Base-by-base conservation (phyloP, 2,329 filamentous ascomycete genomes). In the Fusarium sp. region DNA sequence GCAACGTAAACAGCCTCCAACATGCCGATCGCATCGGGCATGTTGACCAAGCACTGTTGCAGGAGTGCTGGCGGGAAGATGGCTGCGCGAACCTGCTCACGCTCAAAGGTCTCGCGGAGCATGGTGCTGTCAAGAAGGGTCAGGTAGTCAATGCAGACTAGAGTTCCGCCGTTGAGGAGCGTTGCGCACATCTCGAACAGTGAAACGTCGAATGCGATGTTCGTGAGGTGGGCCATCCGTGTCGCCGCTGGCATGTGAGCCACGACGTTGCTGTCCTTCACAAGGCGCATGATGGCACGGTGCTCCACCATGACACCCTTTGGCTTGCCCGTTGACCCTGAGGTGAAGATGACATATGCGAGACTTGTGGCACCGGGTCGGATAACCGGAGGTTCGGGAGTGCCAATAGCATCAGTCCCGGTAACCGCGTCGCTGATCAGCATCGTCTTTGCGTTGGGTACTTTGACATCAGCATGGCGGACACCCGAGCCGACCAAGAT, bases 311-410 rank as follows among this genome's bases (percentile, higher is more conserved):
- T 68, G 29, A 70, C 68, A 14, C 68, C 68, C 57, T 70, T 70
- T 7, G 76, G 63, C 76, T 80, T 29, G 16, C 74, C 76, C 0
- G 73, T 78, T 2, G 71, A 77, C 0, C 76, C 76, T 1, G 76
- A 77, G 1, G 76, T 78, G 60, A 73, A 78, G 10, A 76, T 69
- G n/a, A 74, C 58, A 18, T 76, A 75, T 2, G 70, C 70, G 20
- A 74, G 66, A 31, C 66, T 76, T 2, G 42, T 38, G 42, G 29
- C 38, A 18, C 31, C 31, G 31, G 31, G 31, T 31, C 31, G 31
- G 31, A 31, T 10, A 31, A 31, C 31, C 31, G 31, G 31, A 31
- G 31, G 31, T 31, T 31, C 31, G 31, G 31, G 31, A 31, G 31
- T 31, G 31, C 31, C 31, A 31, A 31, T 31, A 31, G 31, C 31